Conservation (phyloP, 331 rosid genomes). For the Phaseolus coccineus region DNA sequence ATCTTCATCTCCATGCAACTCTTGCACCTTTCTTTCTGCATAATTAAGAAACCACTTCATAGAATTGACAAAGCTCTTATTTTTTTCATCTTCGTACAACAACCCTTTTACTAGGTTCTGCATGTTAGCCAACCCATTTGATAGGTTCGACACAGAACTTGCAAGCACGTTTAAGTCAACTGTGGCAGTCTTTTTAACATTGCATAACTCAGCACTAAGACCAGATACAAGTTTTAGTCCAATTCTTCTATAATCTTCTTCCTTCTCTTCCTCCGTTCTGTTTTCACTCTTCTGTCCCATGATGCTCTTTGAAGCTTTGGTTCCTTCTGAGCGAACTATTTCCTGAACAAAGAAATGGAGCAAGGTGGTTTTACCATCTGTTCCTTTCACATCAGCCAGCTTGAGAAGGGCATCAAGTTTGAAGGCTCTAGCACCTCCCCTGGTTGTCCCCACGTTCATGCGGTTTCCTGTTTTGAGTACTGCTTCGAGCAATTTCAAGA, state of each 20-base stretch:
- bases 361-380: constrained; percentile 17
- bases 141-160: background rate
- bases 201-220: constrained; percentile 3
- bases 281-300: background rate
- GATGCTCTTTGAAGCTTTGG: background rate
- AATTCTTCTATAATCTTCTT: background rate
- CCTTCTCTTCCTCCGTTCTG: constrained; percentile 11
- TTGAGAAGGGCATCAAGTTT: constrained; percentile 17
- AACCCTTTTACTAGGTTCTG: background rate
- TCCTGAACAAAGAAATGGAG: constrained; percentile 23
- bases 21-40: background rate
- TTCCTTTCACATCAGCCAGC: constrained; percentile 1
- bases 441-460: constrained; percentile 10
- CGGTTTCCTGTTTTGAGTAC: constrained; percentile 1
- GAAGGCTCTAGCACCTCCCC: constrained; percentile 29
- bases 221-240: constrained; percentile 7
- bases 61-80: background rate
- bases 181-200: constrained; percentile 10
- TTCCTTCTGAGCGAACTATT: constrained; percentile 13
- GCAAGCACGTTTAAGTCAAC: constrained; percentile 1
- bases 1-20: background rate
- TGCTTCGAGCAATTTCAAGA: constrained; percentile 8
- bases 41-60: background rate
- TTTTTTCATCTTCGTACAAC: background rate
- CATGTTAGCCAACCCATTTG: background rate